Evolutionary conservation across 2,329 filamentous ascomycete genomes (phyloP), one percentile per base, ranked within the genome.

Genomic region (Penicillium griseofulvum): DNA sequence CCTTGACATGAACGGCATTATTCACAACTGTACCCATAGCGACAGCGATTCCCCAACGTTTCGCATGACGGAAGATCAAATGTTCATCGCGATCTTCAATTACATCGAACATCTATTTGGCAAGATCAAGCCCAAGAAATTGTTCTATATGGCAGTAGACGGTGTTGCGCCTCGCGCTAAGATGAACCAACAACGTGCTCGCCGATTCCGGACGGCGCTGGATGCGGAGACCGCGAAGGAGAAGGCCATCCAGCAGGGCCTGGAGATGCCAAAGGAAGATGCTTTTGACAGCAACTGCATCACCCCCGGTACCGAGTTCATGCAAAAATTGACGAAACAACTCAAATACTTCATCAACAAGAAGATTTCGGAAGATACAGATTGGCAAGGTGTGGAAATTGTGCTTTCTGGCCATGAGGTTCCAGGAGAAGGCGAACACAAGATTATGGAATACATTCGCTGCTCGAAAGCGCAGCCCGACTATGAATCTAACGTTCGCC

Each of bases 81-180:
- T 99, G 94, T 99, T 99, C 72, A 97, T 99, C 65, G 89, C 91
- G 55, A 99, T 99, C 68, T 99, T 99, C 84, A 97, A 97, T 77
- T 99, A 99, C 74, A 99, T 99, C 64, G 94, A 99, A 76, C 94
- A 99, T 78, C 77, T 99, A 50, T 99, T 96, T 74, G 92, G 93
- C 66, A 99, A 97, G 76, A 99, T 99, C 72, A 97, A 97, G 76
- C 94, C 94, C 12, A 93, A 96, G 77, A 88, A 97, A 80, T 84
- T 99, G 34, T 99, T 99, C 78, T 99, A 97, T 81, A 99, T 99
- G 94, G 95, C 94, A 48, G 94, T 99, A 62, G 94, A 99, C 70
- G 94, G 94, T 68, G 95, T 99, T 59, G 94, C 94, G 22, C 95
- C 94, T 17, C 89, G 94, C 68, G 94, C 94, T 65, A 99, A 99